These are phyloP conservation scores for Cladobotryum mycophilum DNA, from an alignment of 2,329 filamentous ascomycete species.

Conservation along the genomic window DNA sequence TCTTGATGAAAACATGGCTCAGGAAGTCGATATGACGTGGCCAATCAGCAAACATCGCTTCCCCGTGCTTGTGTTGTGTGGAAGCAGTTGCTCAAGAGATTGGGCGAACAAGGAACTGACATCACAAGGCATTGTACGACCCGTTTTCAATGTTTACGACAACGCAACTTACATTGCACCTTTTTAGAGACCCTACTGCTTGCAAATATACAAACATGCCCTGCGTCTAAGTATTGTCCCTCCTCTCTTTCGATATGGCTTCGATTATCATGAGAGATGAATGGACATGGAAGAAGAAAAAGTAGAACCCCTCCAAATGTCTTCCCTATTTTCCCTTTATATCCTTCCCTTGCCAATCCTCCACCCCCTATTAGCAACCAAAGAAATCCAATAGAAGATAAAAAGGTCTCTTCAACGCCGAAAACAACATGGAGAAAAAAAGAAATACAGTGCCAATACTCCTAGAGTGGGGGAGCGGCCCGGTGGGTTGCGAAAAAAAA, in stretches of 20 bases:
- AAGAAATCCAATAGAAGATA: not conserved
- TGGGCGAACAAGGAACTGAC: no score
- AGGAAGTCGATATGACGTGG: no score
- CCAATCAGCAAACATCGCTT: no score
- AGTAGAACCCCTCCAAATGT: not conserved
- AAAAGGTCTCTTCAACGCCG: not conserved
- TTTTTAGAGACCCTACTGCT: not conserved
- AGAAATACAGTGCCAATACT: conserved; percentile 1
- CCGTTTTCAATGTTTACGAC: no score
- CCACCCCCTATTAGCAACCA: not conserved
- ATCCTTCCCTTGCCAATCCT: not conserved
- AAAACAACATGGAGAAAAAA: not conserved
- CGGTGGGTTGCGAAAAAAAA: conserved; percentile 2
- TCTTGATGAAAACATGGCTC: no score
- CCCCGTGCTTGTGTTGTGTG: no score
- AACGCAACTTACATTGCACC: no score
- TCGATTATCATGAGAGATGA: not conserved
- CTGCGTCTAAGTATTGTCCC: not conserved
- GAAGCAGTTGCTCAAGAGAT: no score
- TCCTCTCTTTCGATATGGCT: not conserved
- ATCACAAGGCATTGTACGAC: no score
- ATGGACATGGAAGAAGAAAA: not conserved
- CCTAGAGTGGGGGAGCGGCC: conserved; percentile 8
- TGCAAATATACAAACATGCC: not conserved
- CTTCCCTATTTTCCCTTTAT: no score